These are phyloP conservation scores for Cantharellus anzutake DNA, from an alignment of 768 basidiomycete genomes.

Conservation along the genomic window DNA sequence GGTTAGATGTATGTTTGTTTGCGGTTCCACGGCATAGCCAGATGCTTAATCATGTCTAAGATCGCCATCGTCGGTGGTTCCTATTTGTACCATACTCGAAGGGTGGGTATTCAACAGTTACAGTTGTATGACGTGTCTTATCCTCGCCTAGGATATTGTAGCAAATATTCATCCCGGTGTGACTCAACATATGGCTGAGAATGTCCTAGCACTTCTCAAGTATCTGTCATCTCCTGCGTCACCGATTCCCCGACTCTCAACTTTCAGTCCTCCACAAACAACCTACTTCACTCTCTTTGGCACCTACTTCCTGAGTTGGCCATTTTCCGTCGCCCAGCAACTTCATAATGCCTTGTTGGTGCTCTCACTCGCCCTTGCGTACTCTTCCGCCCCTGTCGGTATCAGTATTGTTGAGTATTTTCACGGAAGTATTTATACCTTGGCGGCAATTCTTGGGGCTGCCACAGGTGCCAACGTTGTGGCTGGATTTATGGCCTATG, in stretches of 20 bases:
- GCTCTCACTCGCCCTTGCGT: conserved; percentile 20
- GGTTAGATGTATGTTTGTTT: conserved; percentile 49
- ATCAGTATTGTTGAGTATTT: too few species aligned
- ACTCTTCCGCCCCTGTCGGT: conserved; percentile 14
- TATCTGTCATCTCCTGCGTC: conserved; percentile 53
- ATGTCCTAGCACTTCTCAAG: conserved; percentile 57
- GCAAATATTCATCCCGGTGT: conserved; percentile 75
- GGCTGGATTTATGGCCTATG: conserved; percentile 45
- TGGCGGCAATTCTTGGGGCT: conserved; percentile 34
- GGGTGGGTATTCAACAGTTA: conserved; percentile 25
- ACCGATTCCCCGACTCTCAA: conserved; percentile 43
- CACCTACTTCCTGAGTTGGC: conserved; percentile 43
- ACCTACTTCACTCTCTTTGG: conserved; percentile 55
- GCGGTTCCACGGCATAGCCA: background rate
- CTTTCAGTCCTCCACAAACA: conserved; percentile 7
- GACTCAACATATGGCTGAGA: conserved; percentile 74
- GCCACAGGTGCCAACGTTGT: conserved; percentile 46
- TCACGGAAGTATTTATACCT: conserved; percentile 21
- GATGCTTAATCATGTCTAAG: conserved; percentile 19
- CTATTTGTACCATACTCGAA: conserved; percentile 87
- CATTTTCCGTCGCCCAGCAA: conserved; percentile 47
- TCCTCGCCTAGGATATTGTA: conserved; percentile 38
- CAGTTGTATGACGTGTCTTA: background rate
- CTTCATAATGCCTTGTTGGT: conserved; percentile 36
- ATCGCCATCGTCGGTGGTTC: conserved; percentile 86